Evolutionary conservation across 768 basidiomycete genomes (phyloP).

Genomic region (Kwoniella europaea): DNA sequence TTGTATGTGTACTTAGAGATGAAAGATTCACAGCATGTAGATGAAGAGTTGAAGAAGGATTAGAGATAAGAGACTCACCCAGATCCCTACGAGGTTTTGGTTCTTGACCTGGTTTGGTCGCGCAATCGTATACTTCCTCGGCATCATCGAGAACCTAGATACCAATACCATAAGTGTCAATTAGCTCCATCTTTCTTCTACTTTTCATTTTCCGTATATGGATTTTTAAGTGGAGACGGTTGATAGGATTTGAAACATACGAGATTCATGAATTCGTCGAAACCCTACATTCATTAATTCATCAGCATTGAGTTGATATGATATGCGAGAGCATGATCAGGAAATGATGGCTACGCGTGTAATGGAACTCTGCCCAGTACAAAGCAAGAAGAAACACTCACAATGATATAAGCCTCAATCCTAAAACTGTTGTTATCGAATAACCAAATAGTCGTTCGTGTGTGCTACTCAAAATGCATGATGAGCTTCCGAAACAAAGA

Average conservation of each 20-base stretch:
- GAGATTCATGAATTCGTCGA: conserved; percentile 99
- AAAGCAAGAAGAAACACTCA: conserved; percentile 58
- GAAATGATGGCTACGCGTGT: neutral
- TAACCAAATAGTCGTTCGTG: conserved; percentile 88
- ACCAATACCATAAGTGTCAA: neutral
- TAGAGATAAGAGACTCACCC: conserved; percentile 63
- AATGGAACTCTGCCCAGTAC: neutral
- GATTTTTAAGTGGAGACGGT: neutral
- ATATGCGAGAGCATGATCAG: conserved; percentile 8
- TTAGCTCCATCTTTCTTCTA: neutral
- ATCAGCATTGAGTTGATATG: neutral
- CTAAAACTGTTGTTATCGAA: conserved; percentile 97
- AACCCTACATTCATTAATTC: conserved; percentile 67
- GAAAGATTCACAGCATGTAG: conserved; percentile 13
- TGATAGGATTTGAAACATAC: conserved; percentile 47
- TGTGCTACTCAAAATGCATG: conserved; percentile 63
- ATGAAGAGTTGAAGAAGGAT: neutral
- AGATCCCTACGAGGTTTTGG: conserved; percentile 81
- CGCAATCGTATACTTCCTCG: conserved; percentile 77
- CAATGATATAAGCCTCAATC: conserved; percentile 93
- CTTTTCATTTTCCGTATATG: neutral
- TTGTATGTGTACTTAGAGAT: neutral
- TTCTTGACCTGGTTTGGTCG: conserved; percentile 65
- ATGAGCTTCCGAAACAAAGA: neutral
- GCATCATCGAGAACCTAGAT: conserved; percentile 79